Evolutionary conservation across 345 rosid genomes (phyloP), one percentile per base, ranked within the genome.

Genomic region (Gossypium bickii): DNA sequence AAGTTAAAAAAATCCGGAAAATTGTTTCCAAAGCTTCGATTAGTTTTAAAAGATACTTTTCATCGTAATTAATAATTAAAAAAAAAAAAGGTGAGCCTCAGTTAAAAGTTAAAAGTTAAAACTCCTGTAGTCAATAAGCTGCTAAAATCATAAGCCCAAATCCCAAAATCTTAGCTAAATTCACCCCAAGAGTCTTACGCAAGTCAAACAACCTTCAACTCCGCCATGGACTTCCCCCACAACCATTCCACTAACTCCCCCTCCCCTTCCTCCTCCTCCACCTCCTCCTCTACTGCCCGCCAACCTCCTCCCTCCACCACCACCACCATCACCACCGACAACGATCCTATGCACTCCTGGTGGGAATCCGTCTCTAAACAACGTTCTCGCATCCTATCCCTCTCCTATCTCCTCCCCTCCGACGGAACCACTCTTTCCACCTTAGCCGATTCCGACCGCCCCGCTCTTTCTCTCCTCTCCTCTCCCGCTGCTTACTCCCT

Each of bases 321-420:
- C 60, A 34, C 4, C 60, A 34, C 41, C 38, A 34, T 1, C 12
- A 43, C 83, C 38, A 38, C 72, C 61, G 82, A 84, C 65, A 81
- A 77, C 53, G 92, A 90, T 75, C 89, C 90, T 12, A 86, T 90
- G 89, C 98, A 95, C 71, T 90, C 99, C 2, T 93, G 97, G 98
- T 95, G 98, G 97, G 99, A 95, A 79, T 88, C 98, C 59, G 82
- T 95, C 77, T 95, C 99, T 59, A 95, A 90, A 72, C 87, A 89
- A 86, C 99, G 97, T 20, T 77, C 98, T 60, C 90, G 88, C 44
- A 89, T 95, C 72, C 91, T 93, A 60, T 74, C 96, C 4, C 90
- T 95, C 9, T 87, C 98, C 25, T 65, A 88, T 44, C 80, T 93
- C 74, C 86, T 95, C 76, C 84, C 92, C 0, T 64, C 73, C 34